Evolutionary conservation across 2,329 filamentous ascomycete species (phyloP).

Genomic region (Colletotrichum salicis): DNA sequence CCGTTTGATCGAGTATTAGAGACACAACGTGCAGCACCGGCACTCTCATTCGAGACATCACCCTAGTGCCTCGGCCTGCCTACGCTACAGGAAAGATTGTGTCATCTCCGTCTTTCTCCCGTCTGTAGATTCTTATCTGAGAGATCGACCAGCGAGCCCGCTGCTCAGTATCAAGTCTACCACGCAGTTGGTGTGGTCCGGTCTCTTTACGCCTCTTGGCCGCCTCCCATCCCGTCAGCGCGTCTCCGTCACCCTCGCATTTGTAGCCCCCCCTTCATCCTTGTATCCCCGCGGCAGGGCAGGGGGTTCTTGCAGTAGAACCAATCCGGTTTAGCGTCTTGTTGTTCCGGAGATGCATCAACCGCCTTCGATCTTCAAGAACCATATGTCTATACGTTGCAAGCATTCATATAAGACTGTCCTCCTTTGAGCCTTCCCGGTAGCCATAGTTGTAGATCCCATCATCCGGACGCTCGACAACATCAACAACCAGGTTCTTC

Average conservation of each 20-base stretch:
- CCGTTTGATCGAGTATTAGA: neutral
- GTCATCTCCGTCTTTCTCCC: slow-evolving; percentile 29
- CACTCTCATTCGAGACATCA: slow-evolving; percentile 8
- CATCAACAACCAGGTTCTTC: neutral
- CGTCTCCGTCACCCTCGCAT: slow-evolving; percentile 6
- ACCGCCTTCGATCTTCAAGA: slow-evolving; percentile 5
- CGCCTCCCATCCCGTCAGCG: slow-evolving; percentile 16
- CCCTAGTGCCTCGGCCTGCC: neutral
- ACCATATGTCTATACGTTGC: slow-evolving; percentile 8
- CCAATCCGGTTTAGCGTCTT: slow-evolving; percentile 30
- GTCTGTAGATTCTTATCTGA: slow-evolving; percentile 19
- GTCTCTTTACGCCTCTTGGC: slow-evolving; percentile 21
- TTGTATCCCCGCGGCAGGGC: slow-evolving; percentile 23
- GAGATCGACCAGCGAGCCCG: slow-evolving; percentile 32
- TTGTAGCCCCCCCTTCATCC: slow-evolving; percentile 13
- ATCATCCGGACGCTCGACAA: neutral
- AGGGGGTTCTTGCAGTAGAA: slow-evolving; percentile 31
- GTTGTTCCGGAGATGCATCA: slow-evolving; percentile 33
- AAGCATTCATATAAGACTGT: slow-evolving; percentile 25
- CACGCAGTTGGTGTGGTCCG: slow-evolving; percentile 20
- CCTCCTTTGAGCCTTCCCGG: neutral
- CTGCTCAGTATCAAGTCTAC: slow-evolving; percentile 32
- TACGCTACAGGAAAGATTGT: slow-evolving; percentile 21
- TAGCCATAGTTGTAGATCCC: neutral
- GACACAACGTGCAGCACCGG: slow-evolving; percentile 1